Evolutionary conservation across 2,329 filamentous ascomycete species (phyloP), one percentile per base, ranked within the genome.

Genomic region (Incumbomyces lentus): DNA sequence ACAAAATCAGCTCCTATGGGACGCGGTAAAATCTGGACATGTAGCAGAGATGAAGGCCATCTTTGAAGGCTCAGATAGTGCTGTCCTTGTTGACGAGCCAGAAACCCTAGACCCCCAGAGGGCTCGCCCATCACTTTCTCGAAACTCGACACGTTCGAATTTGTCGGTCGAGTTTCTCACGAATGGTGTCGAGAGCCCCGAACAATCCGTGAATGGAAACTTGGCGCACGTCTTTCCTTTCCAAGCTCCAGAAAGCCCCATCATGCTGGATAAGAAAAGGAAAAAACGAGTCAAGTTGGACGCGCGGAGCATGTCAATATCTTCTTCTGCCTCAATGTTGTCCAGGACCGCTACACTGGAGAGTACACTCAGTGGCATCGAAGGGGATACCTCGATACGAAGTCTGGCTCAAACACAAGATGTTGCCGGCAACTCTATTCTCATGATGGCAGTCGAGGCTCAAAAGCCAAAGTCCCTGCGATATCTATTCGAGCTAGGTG

Each of bases 201-300:
- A 76, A 1, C 73, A 74, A 1, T 52, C 51, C 2, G 52, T 52
- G 35, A 34, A 41, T 31, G 55, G 53, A 26, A 75, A 73, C 2
- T 68, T 96, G 3, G 76, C 82, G 44, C 90, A 96, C 60, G 88
- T 96, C 1, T 95, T 95, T 56, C 90, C 89, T 0, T 96, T 95
- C 52, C 85, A 94, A 61, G 76, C 74, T 46, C 76, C 78, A 49
- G 63, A 67, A 36, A 34, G 16, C 16, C 72, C 59, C 29, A 60
- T 62, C 2, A 63, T 68, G 2, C 39, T 50, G 7, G 43, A 50
- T 36, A 49, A 66, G 17, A 63, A 64, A 41, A 61, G 63, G 35
- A 62, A 63, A 12, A 93, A 92, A 63, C 86, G 76, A 55, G 90
- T 96, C 1, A 86, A 87, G 0, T 84, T 95, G 84, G 87, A 95